Conservation (phyloP, 2,329 filamentous ascomycete genomes). For the Alternaria sp. region DNA sequence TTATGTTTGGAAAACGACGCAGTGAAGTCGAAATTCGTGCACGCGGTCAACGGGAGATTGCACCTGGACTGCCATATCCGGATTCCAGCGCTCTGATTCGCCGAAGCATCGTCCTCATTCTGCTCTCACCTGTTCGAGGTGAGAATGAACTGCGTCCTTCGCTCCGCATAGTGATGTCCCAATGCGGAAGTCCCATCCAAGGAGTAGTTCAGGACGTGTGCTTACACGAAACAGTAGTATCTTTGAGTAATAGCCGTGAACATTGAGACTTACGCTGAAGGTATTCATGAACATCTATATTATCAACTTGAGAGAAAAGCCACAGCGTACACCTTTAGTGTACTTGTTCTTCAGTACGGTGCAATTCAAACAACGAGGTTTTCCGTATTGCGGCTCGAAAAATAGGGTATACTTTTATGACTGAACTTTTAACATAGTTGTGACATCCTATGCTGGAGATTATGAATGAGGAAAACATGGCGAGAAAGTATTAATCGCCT, state of each 20-base stretch:
- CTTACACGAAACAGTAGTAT: no score
- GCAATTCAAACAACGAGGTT: not conserved
- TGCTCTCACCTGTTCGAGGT: not conserved
- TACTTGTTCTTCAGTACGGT: not conserved
- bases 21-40: conserved; percentile 18
- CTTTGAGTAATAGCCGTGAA: not conserved
- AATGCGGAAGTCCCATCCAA: not conserved
- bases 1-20: conserved; percentile 5
- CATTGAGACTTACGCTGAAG: not conserved
- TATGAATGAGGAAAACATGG: no score
- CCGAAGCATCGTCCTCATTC: not conserved
- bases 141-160: not conserved
- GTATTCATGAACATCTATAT: not conserved
- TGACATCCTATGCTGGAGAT: not conserved
- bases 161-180: not conserved
- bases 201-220: not conserved
- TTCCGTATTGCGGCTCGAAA: not conserved
- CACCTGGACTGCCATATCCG: conserved; percentile 4
- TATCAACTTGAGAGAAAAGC: not conserved
- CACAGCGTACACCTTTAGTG: not conserved
- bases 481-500: not conserved
- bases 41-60: not conserved
- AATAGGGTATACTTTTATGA: not conserved
- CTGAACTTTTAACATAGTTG: not conserved
- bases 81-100: conserved; percentile 1